Base-by-base conservation (phyloP, 169 alveolate genomes). In the Cryptosporidium sp. region DNA sequence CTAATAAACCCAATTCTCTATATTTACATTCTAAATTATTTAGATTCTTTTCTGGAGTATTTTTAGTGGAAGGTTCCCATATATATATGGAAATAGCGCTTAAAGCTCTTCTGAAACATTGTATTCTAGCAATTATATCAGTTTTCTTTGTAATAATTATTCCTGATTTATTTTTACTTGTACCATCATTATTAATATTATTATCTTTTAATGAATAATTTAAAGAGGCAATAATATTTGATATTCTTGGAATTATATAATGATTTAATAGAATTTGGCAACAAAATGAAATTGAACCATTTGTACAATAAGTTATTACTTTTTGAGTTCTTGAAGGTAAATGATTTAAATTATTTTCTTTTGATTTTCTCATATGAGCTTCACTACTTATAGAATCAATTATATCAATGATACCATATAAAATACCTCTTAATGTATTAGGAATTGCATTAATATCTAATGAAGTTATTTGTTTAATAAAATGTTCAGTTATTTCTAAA, bases 221-320 rank as follows among this genome's bases (percentile, higher is more conserved):
- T 7, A 80, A 14, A 21, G 75, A 33, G 2, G 75, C 60, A 21
- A 80, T 62, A 37, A 60, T 33, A 44, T 45, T 80, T n/a, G 89
- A 62, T 6, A 80, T 42, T 48, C 89, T 80, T 31, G 89, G 89
- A 39, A 80, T 67, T 23, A 80, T 65, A 45, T 80, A 80, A 51
- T 80, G 89, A 44, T 80, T 80, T 39, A 80, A 44, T 33, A 80
- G 26, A 31, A 60, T 70, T 31, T 80, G 89, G 33, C 89, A 62
- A 18, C 89, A 80, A 51, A 80, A 80, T 33, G 89, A 80, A 44
- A 80, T 80, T 26, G 89, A 60, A 4, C 89, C 89, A 65, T 80
- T 65, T 44, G 89, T 44, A 2, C 75, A 80, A 45, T 62, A 62
- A 37, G 75, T 42, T 8, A 51, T 65, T 37, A 62, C 68, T 42